These are phyloP conservation scores for Tilletia indica DNA, from an alignment of 1,284 basidiomycete species.

Conservation along the genomic window DNA sequence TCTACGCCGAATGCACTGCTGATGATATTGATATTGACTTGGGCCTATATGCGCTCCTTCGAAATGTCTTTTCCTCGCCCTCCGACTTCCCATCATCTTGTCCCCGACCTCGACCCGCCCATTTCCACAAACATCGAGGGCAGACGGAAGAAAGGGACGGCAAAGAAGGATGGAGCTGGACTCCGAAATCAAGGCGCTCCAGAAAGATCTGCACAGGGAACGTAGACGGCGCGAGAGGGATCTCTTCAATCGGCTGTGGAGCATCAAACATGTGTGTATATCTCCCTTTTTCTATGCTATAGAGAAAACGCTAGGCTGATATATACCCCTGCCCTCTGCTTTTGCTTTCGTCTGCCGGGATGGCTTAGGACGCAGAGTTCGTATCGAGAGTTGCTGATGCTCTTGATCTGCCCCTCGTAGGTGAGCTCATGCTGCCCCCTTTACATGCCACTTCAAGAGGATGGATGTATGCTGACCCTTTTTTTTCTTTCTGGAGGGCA, in stretches of 20 bases:
- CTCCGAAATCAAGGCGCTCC: neutral
- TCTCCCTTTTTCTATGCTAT: neutral
- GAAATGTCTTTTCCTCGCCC: too few species aligned
- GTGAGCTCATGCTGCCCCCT: neutral
- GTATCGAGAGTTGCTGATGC: constrained; percentile 1
- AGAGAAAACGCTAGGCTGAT: neutral
- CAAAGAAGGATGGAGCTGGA: neutral
- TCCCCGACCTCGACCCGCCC: too few species aligned
- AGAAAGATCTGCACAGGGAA: neutral
- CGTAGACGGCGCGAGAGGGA: neutral
- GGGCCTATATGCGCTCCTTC: too few species aligned
- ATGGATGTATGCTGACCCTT: neutral
- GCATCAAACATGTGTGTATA: constrained; percentile 6
- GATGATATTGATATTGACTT: too few species aligned
- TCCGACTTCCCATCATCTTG: too few species aligned
- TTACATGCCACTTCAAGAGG: neutral
- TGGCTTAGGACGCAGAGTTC: constrained; percentile 15
- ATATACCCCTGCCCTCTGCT: neutral
- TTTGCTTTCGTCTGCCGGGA: too few species aligned
- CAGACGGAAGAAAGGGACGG: too few species aligned
- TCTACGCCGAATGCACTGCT: too few species aligned
- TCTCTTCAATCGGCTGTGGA: constrained; percentile 8
- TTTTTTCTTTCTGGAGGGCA: constrained; percentile 43
- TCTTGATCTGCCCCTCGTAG: neutral
- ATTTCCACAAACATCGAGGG: too few species aligned